Evolutionary conservation across 768 basidiomycete genomes (phyloP).

Genomic region (Cyclocybe cylindracea): DNA sequence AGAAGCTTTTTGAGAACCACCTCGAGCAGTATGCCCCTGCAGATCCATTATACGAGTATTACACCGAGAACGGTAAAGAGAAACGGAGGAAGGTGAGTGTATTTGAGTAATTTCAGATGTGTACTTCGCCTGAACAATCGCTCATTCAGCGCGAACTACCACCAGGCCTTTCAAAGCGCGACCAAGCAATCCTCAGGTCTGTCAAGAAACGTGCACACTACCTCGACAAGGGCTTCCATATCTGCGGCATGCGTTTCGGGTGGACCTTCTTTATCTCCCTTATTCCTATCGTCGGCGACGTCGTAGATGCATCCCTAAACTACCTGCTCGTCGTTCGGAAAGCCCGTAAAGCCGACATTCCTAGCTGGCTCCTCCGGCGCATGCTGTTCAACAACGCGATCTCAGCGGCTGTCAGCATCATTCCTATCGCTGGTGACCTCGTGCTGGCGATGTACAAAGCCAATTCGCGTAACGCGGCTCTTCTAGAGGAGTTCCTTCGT

Average conservation of each 20-base stretch:
- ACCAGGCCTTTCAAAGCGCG: constrained; percentile 74
- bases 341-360: constrained; percentile 70
- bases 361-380: constrained; percentile 60
- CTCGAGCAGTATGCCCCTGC: constrained; percentile 65
- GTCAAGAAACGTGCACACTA: constrained; percentile 79
- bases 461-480: constrained; percentile 84
- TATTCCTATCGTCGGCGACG: constrained; percentile 70
- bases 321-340: constrained; percentile 79
- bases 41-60: constrained; percentile 75
- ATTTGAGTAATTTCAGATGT: neutral
- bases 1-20: constrained; percentile 63
- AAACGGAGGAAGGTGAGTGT: constrained; percentile 56
- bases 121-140: neutral
- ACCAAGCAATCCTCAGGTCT: constrained; percentile 71
- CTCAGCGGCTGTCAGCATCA: constrained; percentile 60
- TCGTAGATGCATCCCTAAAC: constrained; percentile 62
- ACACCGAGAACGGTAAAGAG: constrained; percentile 53
- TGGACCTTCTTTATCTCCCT: constrained; percentile 84
- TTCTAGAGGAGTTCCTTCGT: constrained; percentile 84
- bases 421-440: constrained; percentile 79
- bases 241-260: constrained; percentile 84
- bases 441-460: constrained; percentile 79
- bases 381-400: constrained; percentile 82
- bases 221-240: constrained; percentile 82
- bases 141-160: constrained; percentile 61